phyloP scores from a whole-genome alignment of 2,329 filamentous ascomycete species.

The Fusarium verticillioides region DNA sequence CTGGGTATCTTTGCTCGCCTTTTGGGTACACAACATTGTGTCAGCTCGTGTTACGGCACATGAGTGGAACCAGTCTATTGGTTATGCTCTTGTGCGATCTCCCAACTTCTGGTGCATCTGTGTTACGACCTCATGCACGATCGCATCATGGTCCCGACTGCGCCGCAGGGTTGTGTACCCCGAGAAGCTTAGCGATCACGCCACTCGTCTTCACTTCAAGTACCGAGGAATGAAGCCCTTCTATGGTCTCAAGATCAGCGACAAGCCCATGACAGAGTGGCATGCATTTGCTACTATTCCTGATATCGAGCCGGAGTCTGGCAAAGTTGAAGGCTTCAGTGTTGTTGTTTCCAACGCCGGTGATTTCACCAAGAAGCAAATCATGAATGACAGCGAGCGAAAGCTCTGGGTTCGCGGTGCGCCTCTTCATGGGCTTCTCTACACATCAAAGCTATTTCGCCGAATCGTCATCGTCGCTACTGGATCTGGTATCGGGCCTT shows the following conservation, averaged over 20 bases:
- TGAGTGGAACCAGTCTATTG: background rate
- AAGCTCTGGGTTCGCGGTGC: slow-evolving; percentile 17
- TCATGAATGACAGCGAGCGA: slow-evolving; percentile 5
- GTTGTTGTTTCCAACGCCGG: slow-evolving; percentile 16
- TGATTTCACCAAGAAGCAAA: slow-evolving; percentile 20
- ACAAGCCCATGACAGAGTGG: slow-evolving; percentile 17
- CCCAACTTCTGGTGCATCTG: slow-evolving; percentile 26
- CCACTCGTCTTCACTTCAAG: slow-evolving; percentile 22
- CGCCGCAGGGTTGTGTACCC: slow-evolving; percentile 9
- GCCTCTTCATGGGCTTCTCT: slow-evolving; percentile 4
- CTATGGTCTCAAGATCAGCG: slow-evolving; percentile 25
- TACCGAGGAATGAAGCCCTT: slow-evolving; percentile 22
- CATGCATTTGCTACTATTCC: slow-evolving; percentile 21
- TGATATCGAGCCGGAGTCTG: slow-evolving; percentile 14
- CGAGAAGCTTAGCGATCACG: slow-evolving; percentile 17
- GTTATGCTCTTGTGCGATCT: slow-evolving; percentile 7
- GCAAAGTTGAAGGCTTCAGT: slow-evolving; percentile 8
- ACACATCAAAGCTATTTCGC: slow-evolving; percentile 9
- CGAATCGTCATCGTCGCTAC: slow-evolving; percentile 11
- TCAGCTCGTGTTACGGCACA: slow-evolving; percentile 10
- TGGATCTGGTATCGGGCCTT: slow-evolving; percentile 16
- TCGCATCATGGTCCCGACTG: slow-evolving; percentile 6
- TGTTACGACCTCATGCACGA: slow-evolving; percentile 16
- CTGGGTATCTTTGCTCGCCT: slow-evolving; percentile 1
- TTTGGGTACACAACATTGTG: slow-evolving; percentile 21